These are phyloP conservation scores for Ilyonectria mors-panacis DNA, from an alignment of 2,329 filamentous ascomycete genomes.

Conservation along the genomic window DNA sequence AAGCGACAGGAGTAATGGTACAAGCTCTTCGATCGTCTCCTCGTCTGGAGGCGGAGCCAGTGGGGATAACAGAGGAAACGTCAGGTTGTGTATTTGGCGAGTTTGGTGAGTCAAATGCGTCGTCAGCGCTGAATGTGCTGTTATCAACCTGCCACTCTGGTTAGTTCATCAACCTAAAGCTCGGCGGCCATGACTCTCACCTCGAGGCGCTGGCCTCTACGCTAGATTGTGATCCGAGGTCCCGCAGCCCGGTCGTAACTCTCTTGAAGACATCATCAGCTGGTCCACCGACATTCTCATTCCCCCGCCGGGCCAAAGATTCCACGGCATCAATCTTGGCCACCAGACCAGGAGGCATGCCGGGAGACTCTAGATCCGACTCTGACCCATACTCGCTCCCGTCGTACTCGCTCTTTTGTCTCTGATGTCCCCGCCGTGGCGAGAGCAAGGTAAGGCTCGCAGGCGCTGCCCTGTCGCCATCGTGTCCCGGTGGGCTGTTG, in stretches of 20 bases:
- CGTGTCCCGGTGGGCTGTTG: conserved; percentile 32
- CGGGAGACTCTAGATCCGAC: conserved; percentile 78
- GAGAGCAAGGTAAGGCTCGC: conserved; percentile 63
- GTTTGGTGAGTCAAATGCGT: conserved; percentile 83
- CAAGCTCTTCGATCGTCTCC: conserved; percentile 77
- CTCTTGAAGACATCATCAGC: conserved; percentile 77
- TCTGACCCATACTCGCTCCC: conserved; percentile 83
- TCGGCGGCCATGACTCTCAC: conserved; percentile 58
- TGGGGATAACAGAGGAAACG: conserved; percentile 79
- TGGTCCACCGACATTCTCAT: conserved; percentile 76
- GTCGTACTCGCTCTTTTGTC: conserved; percentile 74
- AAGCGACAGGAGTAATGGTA: conserved; percentile 77
- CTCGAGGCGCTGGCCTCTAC: conserved; percentile 81
- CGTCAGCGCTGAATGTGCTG: conserved; percentile 80
- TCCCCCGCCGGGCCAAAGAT: conserved; percentile 75
- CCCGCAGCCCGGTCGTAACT: conserved; percentile 78
- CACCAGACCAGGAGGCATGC: conserved; percentile 76
- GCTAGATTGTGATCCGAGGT: conserved; percentile 80
- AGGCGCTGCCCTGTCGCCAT: conserved; percentile 51
- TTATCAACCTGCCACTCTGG: conserved; percentile 73
- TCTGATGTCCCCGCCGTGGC: conserved; percentile 63
- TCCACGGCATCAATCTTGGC: conserved; percentile 81
- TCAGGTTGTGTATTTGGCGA: conserved; percentile 80
- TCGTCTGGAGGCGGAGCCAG: conserved; percentile 73
- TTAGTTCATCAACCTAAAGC: conserved; percentile 29